A percentile compares a stretch with the other conserved stretches of the same genome.
These are phyloP conservation scores for Skeletonema grethae DNA, from an alignment of 108 stramenopile species.

Conservation along the genomic window DNA sequence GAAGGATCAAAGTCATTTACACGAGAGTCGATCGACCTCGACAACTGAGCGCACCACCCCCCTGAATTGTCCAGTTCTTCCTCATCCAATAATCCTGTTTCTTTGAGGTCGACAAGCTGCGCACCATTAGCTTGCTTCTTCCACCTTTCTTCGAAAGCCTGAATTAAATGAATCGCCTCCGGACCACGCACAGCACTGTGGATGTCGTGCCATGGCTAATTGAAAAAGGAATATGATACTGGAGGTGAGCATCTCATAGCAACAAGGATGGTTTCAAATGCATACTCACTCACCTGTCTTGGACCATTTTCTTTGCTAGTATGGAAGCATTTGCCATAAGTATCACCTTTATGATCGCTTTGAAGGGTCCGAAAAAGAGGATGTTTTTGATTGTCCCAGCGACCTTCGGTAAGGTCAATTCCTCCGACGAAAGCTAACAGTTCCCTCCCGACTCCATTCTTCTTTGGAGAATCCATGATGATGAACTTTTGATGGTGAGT, in stretches of 20 bases:
- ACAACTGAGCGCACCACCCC: slow-evolving; percentile 49
- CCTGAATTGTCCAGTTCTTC: slow-evolving; percentile 30
- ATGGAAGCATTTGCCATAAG: slow-evolving; percentile 39
- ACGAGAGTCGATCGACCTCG: slow-evolving; percentile 54
- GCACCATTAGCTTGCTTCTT: slow-evolving; percentile 41
- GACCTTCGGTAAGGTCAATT: slow-evolving; percentile 63
- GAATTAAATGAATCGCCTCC: slow-evolving; percentile 42
- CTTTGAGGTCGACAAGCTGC: slow-evolving; percentile 29
- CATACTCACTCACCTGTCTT: slow-evolving; percentile 10
- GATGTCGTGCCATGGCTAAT: slow-evolving; percentile 60
- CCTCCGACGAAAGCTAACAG: slow-evolving; percentile 70
- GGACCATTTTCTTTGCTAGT: slow-evolving; percentile 42
- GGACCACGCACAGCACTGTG: slow-evolving; percentile 55
- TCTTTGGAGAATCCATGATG: slow-evolving; percentile 48
- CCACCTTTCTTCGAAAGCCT: slow-evolving; percentile 60
- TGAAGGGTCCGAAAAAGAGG: slow-evolving; percentile 51
- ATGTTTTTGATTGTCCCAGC: slow-evolving; percentile 62
- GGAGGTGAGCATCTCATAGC: neutral
- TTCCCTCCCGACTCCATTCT: slow-evolving; percentile 26
- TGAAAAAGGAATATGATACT: neutral
- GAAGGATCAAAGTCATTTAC: slow-evolving; percentile 43
- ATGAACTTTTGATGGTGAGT: slow-evolving; percentile 58
- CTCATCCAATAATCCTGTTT: slow-evolving; percentile 23
- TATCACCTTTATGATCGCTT: slow-evolving; percentile 46
- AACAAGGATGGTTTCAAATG: neutral